Evolutionary conservation across 371 early-diverging fungal genomes (phyloP), one percentile per base, ranked within the genome.

Genomic region (Zychaea mexicana): DNA sequence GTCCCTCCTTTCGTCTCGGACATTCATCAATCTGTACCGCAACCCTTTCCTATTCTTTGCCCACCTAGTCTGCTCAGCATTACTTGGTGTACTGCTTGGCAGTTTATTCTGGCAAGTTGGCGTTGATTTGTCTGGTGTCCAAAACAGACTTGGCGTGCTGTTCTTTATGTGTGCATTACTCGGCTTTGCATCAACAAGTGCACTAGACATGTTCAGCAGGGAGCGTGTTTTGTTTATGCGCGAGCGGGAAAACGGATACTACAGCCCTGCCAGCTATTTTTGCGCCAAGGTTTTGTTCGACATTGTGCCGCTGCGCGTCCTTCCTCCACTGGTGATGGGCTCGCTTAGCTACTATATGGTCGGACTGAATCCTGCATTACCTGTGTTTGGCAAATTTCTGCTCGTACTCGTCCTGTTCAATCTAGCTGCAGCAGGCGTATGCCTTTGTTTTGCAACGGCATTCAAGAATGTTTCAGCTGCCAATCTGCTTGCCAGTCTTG

Each of bases 251-350:
- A 93, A 93, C 67, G 90, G 93, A 13, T 94, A 90, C 72, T 94
- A 94, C 64, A 76, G 83, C 5, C 89, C 94, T 0, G 75, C 83
- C 7, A 79, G 91, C 4, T 94, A 90, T 68, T 92, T 90, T 70
- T 47, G 81, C 6, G 77, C 92, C 47, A 93, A 90, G 73, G 76
- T 93, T 19, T 38, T 94, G n/a, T 92, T 93, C 68, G 95, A 95
- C 63, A 75, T 91, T 26, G 62, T 93, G 7, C 93, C 95, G 8
- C 71, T 95, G 22, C 88, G 95, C 27, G 79, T 96, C 0, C 57
- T 95, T 2, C 97, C 97, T 5, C 90, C 96, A 1, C 60, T 95
- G n/a, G 74, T 93, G 39, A 88, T 94, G 84, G 92, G 94, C 0
- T 77, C 88, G 0, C 90, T 95, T 53, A 75, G 87, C 28, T 96